Base-by-base conservation (phyloP, 306 rosid genomes). In the Prunus campanulata region DNA sequence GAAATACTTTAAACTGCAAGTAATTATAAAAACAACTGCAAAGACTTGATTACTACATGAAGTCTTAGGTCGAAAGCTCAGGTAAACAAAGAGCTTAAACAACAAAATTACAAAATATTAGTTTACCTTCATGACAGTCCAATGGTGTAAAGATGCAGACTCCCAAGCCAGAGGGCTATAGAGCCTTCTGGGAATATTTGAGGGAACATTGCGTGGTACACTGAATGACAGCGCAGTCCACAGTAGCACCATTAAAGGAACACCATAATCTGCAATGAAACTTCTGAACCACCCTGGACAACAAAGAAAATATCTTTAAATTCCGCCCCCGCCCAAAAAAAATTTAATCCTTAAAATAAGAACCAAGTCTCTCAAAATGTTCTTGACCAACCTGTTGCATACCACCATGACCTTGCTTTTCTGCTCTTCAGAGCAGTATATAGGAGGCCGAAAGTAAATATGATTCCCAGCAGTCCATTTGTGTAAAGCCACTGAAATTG, bases 401-500 rank as follows among this genome's bases (percentile, higher is more conserved):
- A 94, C 74, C 85, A 80, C 98, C 97, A 94, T 39, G 94, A 87
- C 79, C 98, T 87, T 0, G 97, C 98, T 76, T 79, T 90, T 85
- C 97, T 87, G 83, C 91, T 91, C 77, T 85, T 94, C 32, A 91
- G 77, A 52, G 97, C 77, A 70, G 94, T 87, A 74, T 44, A 87
- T 51, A 94, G 96, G 73, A 94, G 89, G 52, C 97, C 96, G 74
- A 82, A 79, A 76, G 90, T 83, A 83, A 91, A 91, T 79, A 94
- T 74, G 71, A 89, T 32, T n/a, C 90, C 97, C 51, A 94, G 69
- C 65, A 94, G 71, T 72, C 97, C 98, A 82, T 94, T 94, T 42
- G 85, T 77, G 78, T 91, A 93, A 55, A 85, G 77, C 94, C 93
- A 90, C 57, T 81, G 86, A 78, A 86, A 85, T 52, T 88, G 83